Evolutionary conservation across 345 rosid species (phyloP).

Genomic region (Eucalyptus cladocalyx): DNA sequence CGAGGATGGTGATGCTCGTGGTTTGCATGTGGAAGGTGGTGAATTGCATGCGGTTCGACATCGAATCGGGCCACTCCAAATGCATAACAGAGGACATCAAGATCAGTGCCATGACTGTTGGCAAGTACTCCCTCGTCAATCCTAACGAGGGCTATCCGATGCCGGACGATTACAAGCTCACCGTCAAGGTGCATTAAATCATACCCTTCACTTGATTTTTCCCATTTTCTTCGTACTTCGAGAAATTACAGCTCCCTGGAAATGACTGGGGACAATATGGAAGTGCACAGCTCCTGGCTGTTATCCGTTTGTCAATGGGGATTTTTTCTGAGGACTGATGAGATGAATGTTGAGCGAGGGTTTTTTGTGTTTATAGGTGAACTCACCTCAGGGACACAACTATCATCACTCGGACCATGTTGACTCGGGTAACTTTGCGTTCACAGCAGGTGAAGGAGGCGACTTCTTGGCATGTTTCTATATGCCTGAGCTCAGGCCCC

Average conservation of each 20-base stretch:
- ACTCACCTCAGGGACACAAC: no score
- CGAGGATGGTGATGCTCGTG: background rate
- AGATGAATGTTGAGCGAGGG: background rate
- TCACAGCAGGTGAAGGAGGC: background rate
- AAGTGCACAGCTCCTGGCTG: background rate
- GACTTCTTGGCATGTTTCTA: background rate
- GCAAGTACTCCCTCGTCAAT: conserved; percentile 45
- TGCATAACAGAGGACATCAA: conserved; percentile 83
- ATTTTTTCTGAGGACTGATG: background rate
- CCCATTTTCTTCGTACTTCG: background rate
- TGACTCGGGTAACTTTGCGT: background rate
- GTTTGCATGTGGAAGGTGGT: conserved; percentile 7
- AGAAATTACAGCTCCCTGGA: background rate
- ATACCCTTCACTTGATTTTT: background rate
- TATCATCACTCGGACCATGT: no score
- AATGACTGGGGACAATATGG: background rate
- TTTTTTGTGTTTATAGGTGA: background rate
- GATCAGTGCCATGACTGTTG: conserved; percentile 44
- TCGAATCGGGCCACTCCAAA: conserved; percentile 42
- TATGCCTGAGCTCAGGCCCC: background rate
- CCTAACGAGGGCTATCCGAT: conserved; percentile 37
- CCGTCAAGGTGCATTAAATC: conserved; percentile 22
- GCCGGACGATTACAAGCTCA: conserved; percentile 47
- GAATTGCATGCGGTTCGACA: conserved; percentile 50
- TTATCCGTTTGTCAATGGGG: background rate